phyloP scores from a whole-genome alignment of 2,329 filamentous ascomycete species.

The Cryphonectria nitschkei region DNA sequence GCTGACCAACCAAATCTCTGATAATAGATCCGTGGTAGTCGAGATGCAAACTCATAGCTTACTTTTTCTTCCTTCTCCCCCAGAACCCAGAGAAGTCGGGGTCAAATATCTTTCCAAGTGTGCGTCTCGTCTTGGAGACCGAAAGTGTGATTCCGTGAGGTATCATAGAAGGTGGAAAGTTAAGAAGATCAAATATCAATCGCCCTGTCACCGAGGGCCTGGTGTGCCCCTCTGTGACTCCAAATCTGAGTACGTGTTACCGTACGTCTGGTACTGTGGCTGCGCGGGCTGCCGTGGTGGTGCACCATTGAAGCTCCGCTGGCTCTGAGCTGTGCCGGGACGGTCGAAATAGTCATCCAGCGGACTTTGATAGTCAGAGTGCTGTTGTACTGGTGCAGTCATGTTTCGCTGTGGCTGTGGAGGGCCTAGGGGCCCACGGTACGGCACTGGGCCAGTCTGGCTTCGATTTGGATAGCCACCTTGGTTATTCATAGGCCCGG shows the following conservation, averaged over 20 bases:
- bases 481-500: background rate
- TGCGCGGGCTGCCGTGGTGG: conserved; percentile 13
- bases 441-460: conserved; percentile 37
- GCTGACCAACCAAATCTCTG: background rate
- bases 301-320: conserved; percentile 19
- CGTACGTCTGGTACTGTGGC: conserved; percentile 12
- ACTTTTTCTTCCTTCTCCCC: background rate
- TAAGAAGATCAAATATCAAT: background rate
- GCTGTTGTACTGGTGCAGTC: conserved; percentile 38
- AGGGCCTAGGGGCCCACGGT: conserved; percentile 30
- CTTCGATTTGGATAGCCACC: conserved; percentile 33
- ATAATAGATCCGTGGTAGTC: background rate
- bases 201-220: conserved; percentile 22
- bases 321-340: conserved; percentile 28
- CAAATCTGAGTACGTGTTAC: conserved; percentile 15
- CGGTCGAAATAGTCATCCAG: conserved; percentile 24
- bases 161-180: conserved; percentile 21
- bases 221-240: conserved; percentile 26
- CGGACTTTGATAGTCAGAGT: conserved; percentile 15
- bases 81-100: background rate
- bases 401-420: conserved; percentile 39
- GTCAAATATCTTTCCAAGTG: background rate
- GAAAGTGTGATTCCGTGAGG: conserved; percentile 20
- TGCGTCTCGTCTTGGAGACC: conserved; percentile 9
- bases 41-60: background rate